Evolutionary conservation across 768 basidiomycete genomes (phyloP), one percentile per base, ranked within the genome.

Genomic region (Galerina sulciceps): DNA sequence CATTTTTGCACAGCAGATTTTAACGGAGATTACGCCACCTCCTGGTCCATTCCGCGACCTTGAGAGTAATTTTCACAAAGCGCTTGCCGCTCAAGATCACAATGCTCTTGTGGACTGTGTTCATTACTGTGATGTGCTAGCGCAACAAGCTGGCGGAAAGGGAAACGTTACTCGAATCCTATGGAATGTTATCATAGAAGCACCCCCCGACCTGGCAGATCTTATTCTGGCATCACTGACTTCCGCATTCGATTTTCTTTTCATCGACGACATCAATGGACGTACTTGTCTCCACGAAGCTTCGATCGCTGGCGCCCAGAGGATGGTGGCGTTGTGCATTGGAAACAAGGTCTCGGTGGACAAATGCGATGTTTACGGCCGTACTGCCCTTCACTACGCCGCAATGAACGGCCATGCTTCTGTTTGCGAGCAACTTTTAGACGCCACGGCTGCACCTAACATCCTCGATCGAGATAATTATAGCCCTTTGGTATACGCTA

Each of bases 211-310:
- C n/a, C 77, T 92, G 42, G 88, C 84, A 17, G 88, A 93, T 67
- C 75, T 93, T 49, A 90, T 94, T 45, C 76, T 95, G 26, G 76
- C 86, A 34, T 85, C 89, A 14, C 74, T 90, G 17, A 78, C 80
- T 22, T 76, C 75, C 13, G 86, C 89, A 0, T 93, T 98, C 70
- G 93, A 98, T 73, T 99, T 94, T 70, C 80, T 82, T 46, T 98
- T 94, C 69, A 82, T 98, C 46, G 97, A 99, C 70, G 95, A 98
- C 65, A 99, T 99, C 78, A 99, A 98, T 70, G 93, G 91, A 41
- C 86, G 97, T 36, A 96, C 91, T 3, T 94, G 93, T 63, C 82
- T 99, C 18, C 97, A 99, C 68, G 93, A 95, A 70, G 93, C 96
- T 2, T 90, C 95, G 14, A 93, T 94, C 49, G 87, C 89, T 11